Evolutionary conservation across 2,329 filamentous ascomycete genomes (phyloP).

Genomic region (Apiospora koreana): DNA sequence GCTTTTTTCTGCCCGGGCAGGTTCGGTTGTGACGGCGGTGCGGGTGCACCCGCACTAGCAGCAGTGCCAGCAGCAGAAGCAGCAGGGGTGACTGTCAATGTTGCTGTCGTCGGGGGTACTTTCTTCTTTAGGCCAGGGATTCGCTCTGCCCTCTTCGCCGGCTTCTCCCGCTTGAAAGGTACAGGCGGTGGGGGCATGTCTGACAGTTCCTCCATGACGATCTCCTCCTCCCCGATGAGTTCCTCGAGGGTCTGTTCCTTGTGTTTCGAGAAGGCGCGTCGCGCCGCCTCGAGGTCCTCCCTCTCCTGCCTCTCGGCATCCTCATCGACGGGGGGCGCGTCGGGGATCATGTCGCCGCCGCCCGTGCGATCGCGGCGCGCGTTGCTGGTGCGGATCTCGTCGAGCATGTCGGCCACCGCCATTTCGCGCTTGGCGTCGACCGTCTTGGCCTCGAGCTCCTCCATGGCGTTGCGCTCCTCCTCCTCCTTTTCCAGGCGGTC

Average conservation of each 20-base stretch:
- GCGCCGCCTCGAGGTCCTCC: constrained; percentile 83
- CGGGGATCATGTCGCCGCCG: constrained; percentile 58
- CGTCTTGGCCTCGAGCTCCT: constrained; percentile 91
- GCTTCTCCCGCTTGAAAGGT: constrained; percentile 66
- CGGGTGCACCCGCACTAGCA: not conserved
- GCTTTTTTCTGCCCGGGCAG: not conserved
- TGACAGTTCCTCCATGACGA: constrained; percentile 20
- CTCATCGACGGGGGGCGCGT: constrained; percentile 56
- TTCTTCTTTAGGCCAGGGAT: constrained; percentile 81
- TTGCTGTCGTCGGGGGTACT: constrained; percentile 16
- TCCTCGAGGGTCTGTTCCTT: constrained; percentile 50
- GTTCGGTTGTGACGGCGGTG: constrained; percentile 8
- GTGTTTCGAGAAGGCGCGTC: constrained; percentile 71
- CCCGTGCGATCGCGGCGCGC: constrained; percentile 79
- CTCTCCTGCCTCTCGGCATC: constrained; percentile 67
- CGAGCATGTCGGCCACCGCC: constrained; percentile 92
- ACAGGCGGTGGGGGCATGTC: constrained; percentile 45
- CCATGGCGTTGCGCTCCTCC: constrained; percentile 88
- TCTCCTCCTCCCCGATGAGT: constrained; percentile 42
- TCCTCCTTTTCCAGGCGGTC: constrained; percentile 80
- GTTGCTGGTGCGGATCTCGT: constrained; percentile 92
- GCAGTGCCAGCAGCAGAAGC: constrained; percentile 51
- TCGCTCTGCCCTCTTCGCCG: constrained; percentile 84
- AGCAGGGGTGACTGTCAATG: constrained; percentile 39
- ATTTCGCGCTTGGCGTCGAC: constrained; percentile 92